Conservation (phyloP, 495 filamentous ascomycete species). For the Xylaria cubensis region DNA sequence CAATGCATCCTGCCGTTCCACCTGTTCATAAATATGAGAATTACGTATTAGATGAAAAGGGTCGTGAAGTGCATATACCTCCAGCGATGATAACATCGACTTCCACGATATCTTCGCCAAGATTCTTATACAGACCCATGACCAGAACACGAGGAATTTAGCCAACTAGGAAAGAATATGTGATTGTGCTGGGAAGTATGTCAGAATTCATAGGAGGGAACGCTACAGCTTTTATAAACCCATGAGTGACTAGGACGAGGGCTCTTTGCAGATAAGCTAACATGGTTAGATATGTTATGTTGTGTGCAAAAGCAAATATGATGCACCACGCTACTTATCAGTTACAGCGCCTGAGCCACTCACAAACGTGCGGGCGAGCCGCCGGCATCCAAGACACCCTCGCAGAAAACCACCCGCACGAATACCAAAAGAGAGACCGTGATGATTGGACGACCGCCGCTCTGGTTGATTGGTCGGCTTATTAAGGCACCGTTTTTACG, state of each 20-base stretch:
- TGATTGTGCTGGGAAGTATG: not conserved
- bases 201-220: not conserved
- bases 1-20: slow-evolving; percentile 51
- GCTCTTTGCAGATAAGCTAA: not conserved
- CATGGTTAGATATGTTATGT: not conserved
- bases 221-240: not conserved
- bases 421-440: not conserved
- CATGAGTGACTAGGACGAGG: not conserved
- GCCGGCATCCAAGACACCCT: not conserved
- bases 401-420: not conserved
- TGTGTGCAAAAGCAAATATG: not conserved
- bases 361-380: not conserved
- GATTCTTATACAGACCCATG: slow-evolving; percentile 46
- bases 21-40: slow-evolving; percentile 34
- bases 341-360: not conserved
- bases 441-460: not conserved
- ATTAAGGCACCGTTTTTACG: not conserved
- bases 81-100: slow-evolving; percentile 52
- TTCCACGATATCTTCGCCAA: slow-evolving; percentile 39
- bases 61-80: slow-evolving; percentile 32
- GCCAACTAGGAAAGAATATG: not conserved
- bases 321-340: not conserved
- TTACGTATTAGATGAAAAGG: not conserved
- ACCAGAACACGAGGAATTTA: not conserved
- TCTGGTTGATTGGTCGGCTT: not conserved